Base-by-base conservation (phyloP, 108 stramenopile genomes). In the Schizochytrium sp. region DNA sequence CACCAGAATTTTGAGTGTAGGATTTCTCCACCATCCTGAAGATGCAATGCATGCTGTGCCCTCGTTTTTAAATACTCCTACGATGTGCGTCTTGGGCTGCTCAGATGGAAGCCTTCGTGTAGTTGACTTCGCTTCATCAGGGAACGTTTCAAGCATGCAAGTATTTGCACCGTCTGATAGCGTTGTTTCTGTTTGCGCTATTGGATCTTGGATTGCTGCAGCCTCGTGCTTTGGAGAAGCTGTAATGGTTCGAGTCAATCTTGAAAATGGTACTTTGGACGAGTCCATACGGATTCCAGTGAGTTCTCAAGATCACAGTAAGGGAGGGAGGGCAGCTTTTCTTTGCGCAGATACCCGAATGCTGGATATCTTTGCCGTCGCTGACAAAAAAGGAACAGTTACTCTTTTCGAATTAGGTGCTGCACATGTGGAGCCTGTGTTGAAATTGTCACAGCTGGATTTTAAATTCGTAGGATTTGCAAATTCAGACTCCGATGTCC, bases 51-150 rank as follows among this genome's bases (percentile, higher is more conserved):
- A 28, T 28, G 28, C 28, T 28, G 28, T 28, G 28, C 28, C 28
- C 28, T 28, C 28, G 28, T 28, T 28, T 28, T 28, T 28, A 28
- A 28, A 28, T 8, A 12, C 64, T 38, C 64, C 64, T 10, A 15
- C 12, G 28, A 12, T 69, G 19, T 69, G 64, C 28, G 64, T 44
- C 44, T 44, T 69, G 10, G 64, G 42, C 12, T 69, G 64, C 28
- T 69, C 64, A 44, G 64, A 69, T 44, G 64, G 64, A 0, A 69
- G 64, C 28, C 10, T 69, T 7, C 64, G 64, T 15, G 64, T 69
- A 44, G 64, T 69, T 38, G 28, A 69, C 64, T 28, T 69, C 2
- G 12, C 15, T 44, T 7, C 64, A 8, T 69, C 64, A 44, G 19
- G 10, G 64, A 38, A 8, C 19, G 64, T 69, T 8, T 69, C 64